Percentiles rank a stretch among this genome's conserved stretches.
Evolutionary conservation across 2,329 filamentous ascomycete genomes (phyloP).

Genomic region (Ceratocystis cubensis): DNA sequence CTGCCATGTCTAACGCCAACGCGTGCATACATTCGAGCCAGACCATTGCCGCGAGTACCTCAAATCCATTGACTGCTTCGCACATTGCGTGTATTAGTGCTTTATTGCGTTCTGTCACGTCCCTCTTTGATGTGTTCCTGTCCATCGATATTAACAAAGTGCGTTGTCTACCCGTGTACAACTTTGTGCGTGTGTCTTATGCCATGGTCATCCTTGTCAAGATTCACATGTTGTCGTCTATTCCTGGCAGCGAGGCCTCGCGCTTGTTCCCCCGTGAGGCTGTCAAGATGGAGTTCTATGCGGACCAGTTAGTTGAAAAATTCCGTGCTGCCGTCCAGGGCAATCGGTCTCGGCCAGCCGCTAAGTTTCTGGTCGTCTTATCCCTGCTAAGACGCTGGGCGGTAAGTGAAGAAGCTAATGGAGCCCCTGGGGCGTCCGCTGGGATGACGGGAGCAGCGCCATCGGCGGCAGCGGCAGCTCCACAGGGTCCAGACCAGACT

Average conservation of each 20-base stretch:
- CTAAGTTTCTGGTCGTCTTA: slow-evolving; percentile 59
- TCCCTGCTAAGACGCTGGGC: slow-evolving; percentile 61
- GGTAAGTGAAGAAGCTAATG: slow-evolving; percentile 25
- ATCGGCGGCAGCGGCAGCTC: neutral
- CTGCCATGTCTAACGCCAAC: neutral
- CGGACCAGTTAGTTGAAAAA: slow-evolving; percentile 57
- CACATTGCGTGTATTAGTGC: slow-evolving; percentile 36
- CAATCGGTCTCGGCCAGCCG: slow-evolving; percentile 51
- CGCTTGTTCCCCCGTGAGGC: slow-evolving; percentile 55
- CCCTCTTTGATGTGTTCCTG: slow-evolving; percentile 51
- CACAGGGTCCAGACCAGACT: slow-evolving; percentile 10
- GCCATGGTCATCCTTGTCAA: slow-evolving; percentile 61
- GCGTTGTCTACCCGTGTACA: slow-evolving; percentile 55
- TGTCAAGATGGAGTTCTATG: slow-evolving; percentile 52
- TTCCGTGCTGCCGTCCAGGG: slow-evolving; percentile 52
- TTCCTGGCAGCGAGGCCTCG: slow-evolving; percentile 53
- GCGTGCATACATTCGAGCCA: neutral
- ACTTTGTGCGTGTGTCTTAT: slow-evolving; percentile 60
- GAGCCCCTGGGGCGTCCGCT: neutral
- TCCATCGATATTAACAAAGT: slow-evolving; percentile 46
- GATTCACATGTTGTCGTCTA: slow-evolving; percentile 55
- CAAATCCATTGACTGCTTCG: slow-evolving; percentile 25
- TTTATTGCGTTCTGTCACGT: slow-evolving; percentile 20
- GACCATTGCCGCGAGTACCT: neutral
- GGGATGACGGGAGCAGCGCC: neutral